Base-by-base conservation (phyloP, 495 filamentous ascomycete genomes). In the Hyphodiscus hymeniophilus region DNA sequence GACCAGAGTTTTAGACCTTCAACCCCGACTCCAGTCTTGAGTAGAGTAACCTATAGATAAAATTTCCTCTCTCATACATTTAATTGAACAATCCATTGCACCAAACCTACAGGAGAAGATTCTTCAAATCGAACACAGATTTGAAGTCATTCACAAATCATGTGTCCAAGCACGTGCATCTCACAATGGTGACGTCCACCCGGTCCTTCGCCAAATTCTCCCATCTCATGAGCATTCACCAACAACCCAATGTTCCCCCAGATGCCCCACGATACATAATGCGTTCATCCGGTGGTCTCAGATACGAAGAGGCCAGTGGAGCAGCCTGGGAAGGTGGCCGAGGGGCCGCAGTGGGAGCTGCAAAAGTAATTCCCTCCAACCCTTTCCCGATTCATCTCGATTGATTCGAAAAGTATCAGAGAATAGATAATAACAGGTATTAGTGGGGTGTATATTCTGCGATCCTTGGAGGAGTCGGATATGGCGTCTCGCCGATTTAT, bases 401-500 rank as follows among this genome's bases (percentile, higher is more conserved):
- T 48, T 30, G 38, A 18, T 46, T 11, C 23, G 30, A 32, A 22
- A 40, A 18, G 7, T 35, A 16, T 11, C 23, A 24, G 30, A 22
- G 22, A 18, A 4, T 35, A 16, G 17, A 38, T 35, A 10, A 4
- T 43, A 33, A 40, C 52, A n/a, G 18, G 43, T 39, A 12, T 44
- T 44, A 77, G 74, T 87, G 79, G 79, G 84, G 84, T 22, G 55
- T 74, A 23, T 75, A 67, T 21, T 67, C 69, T n/a, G 79, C 72
- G 3, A 49, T 74, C 20, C 67, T 83, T 33, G 80, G 73, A 21
- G 75, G 65, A 17, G 21, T 72, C 7, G 81, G 72, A 1, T 84
- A 79, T 54, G 58, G 63, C 30, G 59, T 80, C 46, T 81, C 80
- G 15, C 87, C 87, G 7, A 55, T 95, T 12, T 95, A 94, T 57